Evolutionary conservation across 805 yeast species (phyloP).

Genomic region (Spathaspora girioi): DNA sequence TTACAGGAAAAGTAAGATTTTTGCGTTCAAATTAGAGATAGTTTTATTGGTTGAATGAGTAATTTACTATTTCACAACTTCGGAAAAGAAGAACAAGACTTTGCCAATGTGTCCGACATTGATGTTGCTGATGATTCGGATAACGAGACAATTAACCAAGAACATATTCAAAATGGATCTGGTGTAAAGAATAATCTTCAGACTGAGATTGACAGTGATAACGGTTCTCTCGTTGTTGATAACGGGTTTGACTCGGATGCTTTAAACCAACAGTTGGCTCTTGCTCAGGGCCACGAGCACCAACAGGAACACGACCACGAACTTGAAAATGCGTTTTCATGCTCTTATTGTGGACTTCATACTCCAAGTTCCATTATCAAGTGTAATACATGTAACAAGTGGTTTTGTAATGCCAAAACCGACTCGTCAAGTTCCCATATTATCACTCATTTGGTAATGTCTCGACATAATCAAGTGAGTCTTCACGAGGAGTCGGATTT

Average conservation of each 20-base stretch:
- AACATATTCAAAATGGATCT: not conserved
- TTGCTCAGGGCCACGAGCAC: constrained; percentile 2
- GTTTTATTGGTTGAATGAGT: constrained; percentile 13
- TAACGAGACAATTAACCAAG: not conserved
- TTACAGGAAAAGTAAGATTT: not conserved
- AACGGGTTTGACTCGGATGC: not conserved
- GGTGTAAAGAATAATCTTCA: not conserved
- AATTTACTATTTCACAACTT: constrained; percentile 19
- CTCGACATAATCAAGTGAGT: constrained; percentile 71
- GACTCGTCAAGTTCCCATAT: constrained; percentile 68
- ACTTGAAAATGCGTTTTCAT: constrained; percentile 23
- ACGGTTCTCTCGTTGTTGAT: not conserved
- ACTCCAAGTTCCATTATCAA: constrained; percentile 63
- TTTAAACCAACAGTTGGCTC: not conserved
- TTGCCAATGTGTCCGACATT: not conserved
- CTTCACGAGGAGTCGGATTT: constrained; percentile 77
- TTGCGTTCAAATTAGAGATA: not conserved
- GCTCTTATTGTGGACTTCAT: constrained; percentile 73
- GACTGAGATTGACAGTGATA: not conserved
- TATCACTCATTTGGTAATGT: constrained; percentile 76
- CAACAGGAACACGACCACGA: not conserved
- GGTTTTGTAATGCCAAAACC: constrained; percentile 84
- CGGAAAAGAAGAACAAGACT: constrained; percentile 6
- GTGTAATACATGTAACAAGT: constrained; percentile 72
- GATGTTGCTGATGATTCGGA: not conserved